Evolutionary conservation across 805 yeast species (phyloP).

Genomic region (Saccharomycopsis amapae): DNA sequence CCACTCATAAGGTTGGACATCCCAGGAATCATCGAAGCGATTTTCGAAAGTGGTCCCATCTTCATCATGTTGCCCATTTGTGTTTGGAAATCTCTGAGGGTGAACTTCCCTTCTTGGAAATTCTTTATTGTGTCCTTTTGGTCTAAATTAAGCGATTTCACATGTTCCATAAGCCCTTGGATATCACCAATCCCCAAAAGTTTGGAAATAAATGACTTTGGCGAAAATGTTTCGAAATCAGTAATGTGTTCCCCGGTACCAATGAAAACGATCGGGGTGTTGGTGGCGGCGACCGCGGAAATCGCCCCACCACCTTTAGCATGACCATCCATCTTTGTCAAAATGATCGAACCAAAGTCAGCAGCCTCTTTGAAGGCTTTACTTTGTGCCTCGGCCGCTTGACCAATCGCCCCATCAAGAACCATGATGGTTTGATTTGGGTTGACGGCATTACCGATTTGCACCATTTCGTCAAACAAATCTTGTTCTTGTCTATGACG

Average conservation of each 20-base stretch:
- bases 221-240: slow-evolving; percentile 87
- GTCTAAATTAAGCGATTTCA: slow-evolving; percentile 77
- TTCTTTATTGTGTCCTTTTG: slow-evolving; percentile 89
- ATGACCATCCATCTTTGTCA: slow-evolving; percentile 97
- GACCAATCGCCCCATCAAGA: slow-evolving; percentile 94
- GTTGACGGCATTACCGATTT: slow-evolving; percentile 76
- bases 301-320: slow-evolving; percentile 99
- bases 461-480: slow-evolving; percentile 89
- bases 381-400: slow-evolving; percentile 94
- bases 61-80: slow-evolving; percentile 93
- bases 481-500: slow-evolving; percentile 94
- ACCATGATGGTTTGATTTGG: slow-evolving; percentile 99
- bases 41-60: slow-evolving; percentile 93
- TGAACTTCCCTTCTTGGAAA: slow-evolving; percentile 90
- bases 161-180: slow-evolving; percentile 90
- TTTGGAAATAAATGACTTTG: slow-evolving; percentile 84
- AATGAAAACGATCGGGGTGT: slow-evolving; percentile 89
- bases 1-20: slow-evolving; percentile 82
- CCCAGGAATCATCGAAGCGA: slow-evolving; percentile 92
- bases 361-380: slow-evolving; percentile 89
- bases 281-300: slow-evolving; percentile 95
- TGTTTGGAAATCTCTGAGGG: slow-evolving; percentile 83
- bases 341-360: slow-evolving; percentile 88
- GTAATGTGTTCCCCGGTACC: slow-evolving; percentile 98
- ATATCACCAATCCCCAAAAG: slow-evolving; percentile 92